A percentile compares a stretch with the other conserved stretches of the same genome.
phyloP scores from a whole-genome alignment of 768 basidiomycete species.

The Pleurotus platypus region DNA sequence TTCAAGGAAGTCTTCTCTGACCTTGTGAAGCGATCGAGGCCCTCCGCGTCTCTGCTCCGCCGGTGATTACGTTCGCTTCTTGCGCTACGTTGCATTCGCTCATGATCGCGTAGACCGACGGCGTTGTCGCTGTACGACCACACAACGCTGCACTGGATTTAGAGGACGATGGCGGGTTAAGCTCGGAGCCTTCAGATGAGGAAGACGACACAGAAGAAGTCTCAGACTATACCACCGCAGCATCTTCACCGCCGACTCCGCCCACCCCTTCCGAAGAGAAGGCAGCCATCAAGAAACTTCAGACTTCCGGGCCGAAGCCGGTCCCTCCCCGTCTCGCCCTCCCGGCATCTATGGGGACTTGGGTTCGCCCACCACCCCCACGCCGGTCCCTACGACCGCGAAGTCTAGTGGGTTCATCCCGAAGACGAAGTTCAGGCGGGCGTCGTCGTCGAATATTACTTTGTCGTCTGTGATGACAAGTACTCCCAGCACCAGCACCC shows the following conservation, averaged over 20 bases:
- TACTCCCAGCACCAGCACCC: background rate
- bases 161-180: constrained; percentile 78
- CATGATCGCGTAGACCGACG: constrained; percentile 58
- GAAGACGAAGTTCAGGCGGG: constrained; percentile 6
- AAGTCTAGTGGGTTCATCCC: constrained; percentile 6
- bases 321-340: background rate
- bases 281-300: background rate
- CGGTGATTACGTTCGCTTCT: constrained; percentile 37
- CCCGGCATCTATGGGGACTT: constrained; percentile 1
- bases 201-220: constrained; percentile 29
- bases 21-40: constrained; percentile 59
- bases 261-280: background rate
- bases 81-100: background rate
- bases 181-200: constrained; percentile 33
- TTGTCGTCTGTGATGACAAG: no score
- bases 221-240: constrained; percentile 19
- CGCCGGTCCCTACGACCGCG: background rate
- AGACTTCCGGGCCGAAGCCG: background rate
- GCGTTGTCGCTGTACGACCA: constrained; percentile 79
- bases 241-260: constrained; percentile 9
- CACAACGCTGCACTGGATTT: constrained; percentile 50
- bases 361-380: background rate
- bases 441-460: background rate
- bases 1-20: constrained; percentile 61
- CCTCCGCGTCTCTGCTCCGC: constrained; percentile 74